Conservation (phyloP, 2,329 filamentous ascomycete genomes). For the Fusarium devonianum region DNA sequence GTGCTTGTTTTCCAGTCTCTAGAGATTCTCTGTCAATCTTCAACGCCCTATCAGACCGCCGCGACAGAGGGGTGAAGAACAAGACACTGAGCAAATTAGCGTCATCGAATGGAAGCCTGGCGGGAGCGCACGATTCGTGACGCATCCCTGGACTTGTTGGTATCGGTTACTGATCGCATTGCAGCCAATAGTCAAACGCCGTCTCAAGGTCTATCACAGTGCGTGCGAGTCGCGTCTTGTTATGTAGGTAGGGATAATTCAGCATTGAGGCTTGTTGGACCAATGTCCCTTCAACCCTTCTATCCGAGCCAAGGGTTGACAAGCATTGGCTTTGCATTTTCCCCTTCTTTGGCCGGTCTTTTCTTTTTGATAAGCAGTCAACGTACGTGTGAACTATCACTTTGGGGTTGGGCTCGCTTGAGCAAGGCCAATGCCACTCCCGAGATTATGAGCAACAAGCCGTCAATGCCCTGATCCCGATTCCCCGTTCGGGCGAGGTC, state of each 20-base stretch:
- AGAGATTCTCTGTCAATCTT: constrained; percentile 2
- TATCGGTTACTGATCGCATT: constrained; percentile 29
- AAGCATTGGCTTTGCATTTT: too few relatives aligned
- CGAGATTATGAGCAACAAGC: constrained; percentile 27
- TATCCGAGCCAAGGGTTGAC: constrained; percentile 21
- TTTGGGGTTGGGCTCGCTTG: constrained; percentile 28
- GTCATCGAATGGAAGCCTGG: constrained; percentile 8
- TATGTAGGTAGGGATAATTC: constrained; percentile 16
- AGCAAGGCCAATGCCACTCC: constrained; percentile 25
- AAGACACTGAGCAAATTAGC: constrained; percentile 21
- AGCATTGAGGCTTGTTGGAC: constrained; percentile 21
- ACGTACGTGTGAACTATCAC: constrained; percentile 15
- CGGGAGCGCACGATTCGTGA: constrained; percentile 35
- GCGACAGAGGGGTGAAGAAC: not conserved
- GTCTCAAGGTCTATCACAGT: constrained; percentile 29
- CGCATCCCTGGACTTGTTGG: constrained; percentile 36
- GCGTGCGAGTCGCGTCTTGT: constrained; percentile 24
- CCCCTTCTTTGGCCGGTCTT: constrained; percentile 4
- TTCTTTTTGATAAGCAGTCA: constrained; percentile 3
- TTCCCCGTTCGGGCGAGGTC: constrained; percentile 30
- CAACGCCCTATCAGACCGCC: constrained; percentile 17
- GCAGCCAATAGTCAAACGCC: constrained; percentile 27
- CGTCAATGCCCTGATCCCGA: constrained; percentile 22
- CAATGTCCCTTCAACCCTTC: constrained; percentile 32
- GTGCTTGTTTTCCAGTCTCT: constrained; percentile 3